phyloP scores from a whole-genome alignment of 78 protist genomes.

The Guillardia theta region DNA sequence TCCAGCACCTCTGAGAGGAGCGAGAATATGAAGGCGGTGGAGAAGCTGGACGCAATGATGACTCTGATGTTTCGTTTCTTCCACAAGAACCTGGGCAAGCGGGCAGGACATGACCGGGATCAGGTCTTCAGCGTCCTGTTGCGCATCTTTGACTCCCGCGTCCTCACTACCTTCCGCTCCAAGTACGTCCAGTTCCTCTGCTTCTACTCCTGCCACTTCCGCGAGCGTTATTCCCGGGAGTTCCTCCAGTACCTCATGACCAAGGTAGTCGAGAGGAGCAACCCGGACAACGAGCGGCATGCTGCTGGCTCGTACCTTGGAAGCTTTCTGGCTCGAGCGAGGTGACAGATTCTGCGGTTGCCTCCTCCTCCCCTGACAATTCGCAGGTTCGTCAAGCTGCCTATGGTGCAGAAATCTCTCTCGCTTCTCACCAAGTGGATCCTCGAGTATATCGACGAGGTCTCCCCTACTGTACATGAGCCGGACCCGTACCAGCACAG shows the following conservation, averaged over 20 bases:
- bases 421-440: not conserved
- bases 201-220: not conserved
- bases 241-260: not conserved
- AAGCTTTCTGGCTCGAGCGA: not conserved
- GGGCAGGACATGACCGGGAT: too few species aligned
- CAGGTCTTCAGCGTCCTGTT: too few species aligned
- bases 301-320: not conserved
- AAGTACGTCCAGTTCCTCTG: not conserved
- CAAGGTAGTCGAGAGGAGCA: not conserved
- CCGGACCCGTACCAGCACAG: not conserved
- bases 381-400: too few species aligned
- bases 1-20: too few species aligned
- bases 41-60: too few species aligned
- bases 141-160: not conserved
- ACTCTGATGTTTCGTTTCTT: too few species aligned
- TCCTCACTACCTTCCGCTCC: not conserved
- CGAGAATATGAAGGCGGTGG: too few species aligned
- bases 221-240: not conserved
- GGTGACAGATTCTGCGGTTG: not conserved
- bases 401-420: not conserved
- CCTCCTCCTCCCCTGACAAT: too few species aligned
- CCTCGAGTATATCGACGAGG: not conserved
- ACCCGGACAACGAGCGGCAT: not conserved
- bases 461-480: not conserved
- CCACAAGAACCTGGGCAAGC: too few species aligned